Base-by-base conservation (phyloP, 768 basidiomycete genomes). In the Pseudohyphozyma bogoriensis region DNA sequence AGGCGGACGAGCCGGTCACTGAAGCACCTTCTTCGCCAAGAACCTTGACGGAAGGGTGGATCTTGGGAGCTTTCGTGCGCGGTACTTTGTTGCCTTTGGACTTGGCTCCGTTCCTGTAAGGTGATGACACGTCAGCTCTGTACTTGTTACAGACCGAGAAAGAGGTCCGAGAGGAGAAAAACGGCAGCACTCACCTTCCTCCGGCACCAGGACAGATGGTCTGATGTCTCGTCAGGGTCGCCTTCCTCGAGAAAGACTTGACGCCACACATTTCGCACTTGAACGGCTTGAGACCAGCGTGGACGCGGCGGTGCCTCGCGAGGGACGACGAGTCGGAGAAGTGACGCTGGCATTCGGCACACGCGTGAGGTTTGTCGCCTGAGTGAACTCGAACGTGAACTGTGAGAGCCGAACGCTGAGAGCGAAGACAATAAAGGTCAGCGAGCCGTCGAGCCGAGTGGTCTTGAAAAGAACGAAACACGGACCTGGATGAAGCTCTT, bases 271-370 rank as follows among this genome's bases (percentile, higher is more conserved):
- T 71, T 85, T 87, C 73, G 88, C 89, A 35, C 86, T 86, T 55
- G 87, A 82, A 73, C 86, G 89, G 45, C 85, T 87, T 12, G 86
- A 88, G 69, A 87, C 89, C 28, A 8, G 59, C 52, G 31, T 66
- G 65, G 33, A 87, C 90, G 67, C 89, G 81, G 55, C 89, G 82
- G 76, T 92, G 89, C 62, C 89, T 83, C 53, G 89, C 88, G 55
- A 92, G 79, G 75, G 86, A 87, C 68, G 86, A 87, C 10, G 89
- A 90, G 72, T 92, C 89, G 49, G 86, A 83, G 74, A 91, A 92
- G 3, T 84, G 85, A 74, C 86, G 87, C 51, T 81, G 82, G 73
- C 89, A 92, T 15, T 83, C 87, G 76, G 89, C 87, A 75, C 89
- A 92, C 53, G 80, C 82, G 73, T 92, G 89, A 13, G 89, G 89